Percentiles rank a stretch among this genome's conserved stretches.
Evolutionary conservation across 1,139 yeast genomes (phyloP).

Genomic region (Pneumocystis oryctolagi): DNA sequence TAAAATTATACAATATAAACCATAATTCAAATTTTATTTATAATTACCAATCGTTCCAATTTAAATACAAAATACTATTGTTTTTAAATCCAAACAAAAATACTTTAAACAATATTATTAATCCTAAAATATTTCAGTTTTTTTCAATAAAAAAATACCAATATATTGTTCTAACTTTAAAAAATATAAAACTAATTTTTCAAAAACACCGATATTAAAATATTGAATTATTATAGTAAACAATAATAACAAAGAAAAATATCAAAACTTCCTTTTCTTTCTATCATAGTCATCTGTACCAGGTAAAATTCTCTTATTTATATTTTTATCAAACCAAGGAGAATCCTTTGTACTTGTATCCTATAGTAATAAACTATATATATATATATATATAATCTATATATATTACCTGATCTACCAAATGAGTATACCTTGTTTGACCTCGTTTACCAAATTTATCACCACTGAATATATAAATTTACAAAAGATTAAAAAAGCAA

Average conservation of each 20-base stretch:
- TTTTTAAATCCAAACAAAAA: neutral
- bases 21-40: neutral
- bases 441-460: slow-evolving; percentile 16
- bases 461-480: neutral
- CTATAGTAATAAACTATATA: neutral
- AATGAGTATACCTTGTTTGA: slow-evolving; percentile 15
- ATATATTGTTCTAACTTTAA: neutral
- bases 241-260: neutral
- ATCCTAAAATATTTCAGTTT: neutral
- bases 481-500: neutral
- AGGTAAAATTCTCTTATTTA: slow-evolving; percentile 1
- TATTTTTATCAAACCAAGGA: slow-evolving; percentile 3
- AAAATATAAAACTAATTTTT: neutral
- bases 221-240: neutral
- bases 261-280: neutral
- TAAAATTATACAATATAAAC: neutral
- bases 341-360: slow-evolving; percentile 1
- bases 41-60: neutral
- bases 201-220: neutral
- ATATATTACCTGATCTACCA: slow-evolving; percentile 15
- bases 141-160: neutral
- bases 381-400: neutral
- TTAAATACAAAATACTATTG: neutral
- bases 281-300: neutral
- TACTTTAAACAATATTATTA: neutral